A percentile compares a stretch with the other conserved stretches of the same genome.
Conservation (phyloP, 805 yeast species). For the Yarrowia alimentaria region DNA sequence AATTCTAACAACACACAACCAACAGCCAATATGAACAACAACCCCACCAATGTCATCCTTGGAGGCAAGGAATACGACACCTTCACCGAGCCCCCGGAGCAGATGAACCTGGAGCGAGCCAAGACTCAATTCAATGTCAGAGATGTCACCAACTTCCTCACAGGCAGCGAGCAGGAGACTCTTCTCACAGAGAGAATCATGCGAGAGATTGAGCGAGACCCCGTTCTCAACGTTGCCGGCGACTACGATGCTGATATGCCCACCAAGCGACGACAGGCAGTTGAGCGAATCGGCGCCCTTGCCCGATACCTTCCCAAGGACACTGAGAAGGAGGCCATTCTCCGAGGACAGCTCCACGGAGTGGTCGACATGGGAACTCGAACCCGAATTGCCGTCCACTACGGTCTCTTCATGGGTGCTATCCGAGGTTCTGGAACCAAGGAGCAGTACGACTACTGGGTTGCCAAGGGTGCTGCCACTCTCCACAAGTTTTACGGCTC, state of each 20-base stretch:
- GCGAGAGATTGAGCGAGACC: conserved; percentile 55
- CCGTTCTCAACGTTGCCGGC: conserved; percentile 46
- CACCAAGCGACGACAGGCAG: conserved; percentile 42
- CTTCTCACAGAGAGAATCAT: conserved; percentile 43
- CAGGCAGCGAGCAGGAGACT: conserved; percentile 45
- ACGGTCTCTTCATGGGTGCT: conserved; percentile 79
- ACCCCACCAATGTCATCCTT: conserved; percentile 26
- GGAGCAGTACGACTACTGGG: conserved; percentile 83
- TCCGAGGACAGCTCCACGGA: conserved; percentile 36
- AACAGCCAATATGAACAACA: conserved; percentile 14
- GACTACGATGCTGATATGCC: conserved; percentile 50
- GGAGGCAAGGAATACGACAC: conserved; percentile 32
- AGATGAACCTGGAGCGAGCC: conserved; percentile 44
- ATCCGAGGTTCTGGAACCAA: conserved; percentile 84
- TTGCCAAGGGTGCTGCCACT: conserved; percentile 51
- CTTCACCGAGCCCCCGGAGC: conserved; percentile 41
- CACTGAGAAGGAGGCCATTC: conserved; percentile 35
- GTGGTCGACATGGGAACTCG: conserved; percentile 68
- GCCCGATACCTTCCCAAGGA: conserved; percentile 33
- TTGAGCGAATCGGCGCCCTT: conserved; percentile 38
- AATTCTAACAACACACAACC: neutral
- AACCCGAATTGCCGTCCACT: conserved; percentile 84
- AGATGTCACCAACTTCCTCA: conserved; percentile 46
- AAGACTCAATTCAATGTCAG: conserved; percentile 41
- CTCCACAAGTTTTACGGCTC: conserved; percentile 62